phyloP scores from a whole-genome alignment of 148 eudicot genomes.

The Rhododendron simsii region DNA sequence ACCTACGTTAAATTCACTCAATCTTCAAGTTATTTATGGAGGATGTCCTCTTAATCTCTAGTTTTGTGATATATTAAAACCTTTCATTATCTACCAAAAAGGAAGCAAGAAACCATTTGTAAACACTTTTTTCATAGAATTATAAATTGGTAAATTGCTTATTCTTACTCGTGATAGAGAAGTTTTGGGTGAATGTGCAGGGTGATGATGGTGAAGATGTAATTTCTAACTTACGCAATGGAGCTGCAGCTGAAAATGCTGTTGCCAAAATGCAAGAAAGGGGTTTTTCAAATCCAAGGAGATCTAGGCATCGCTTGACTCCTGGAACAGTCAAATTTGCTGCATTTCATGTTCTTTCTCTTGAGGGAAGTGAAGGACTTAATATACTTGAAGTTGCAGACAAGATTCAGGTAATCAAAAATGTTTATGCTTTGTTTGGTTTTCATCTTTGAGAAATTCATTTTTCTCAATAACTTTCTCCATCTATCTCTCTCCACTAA shows the following conservation, averaged over 20 bases:
- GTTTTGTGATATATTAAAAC: neutral
- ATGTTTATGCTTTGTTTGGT: neutral
- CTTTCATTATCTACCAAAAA: neutral
- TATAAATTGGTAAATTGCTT: neutral
- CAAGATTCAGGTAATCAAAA: constrained; percentile 69
- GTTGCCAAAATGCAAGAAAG: constrained; percentile 79
- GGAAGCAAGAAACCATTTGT: neutral
- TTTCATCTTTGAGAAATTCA: no score
- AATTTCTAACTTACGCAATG: constrained; percentile 73
- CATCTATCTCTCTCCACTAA: no score
- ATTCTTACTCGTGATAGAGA: neutral
- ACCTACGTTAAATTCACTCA: neutral
- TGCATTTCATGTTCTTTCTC: constrained; percentile 84
- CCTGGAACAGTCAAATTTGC: constrained; percentile 98
- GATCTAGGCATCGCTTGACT: constrained; percentile 91
- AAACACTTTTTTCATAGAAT: neutral
- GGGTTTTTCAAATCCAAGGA: constrained; percentile 74
- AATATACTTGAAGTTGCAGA: constrained; percentile 84
- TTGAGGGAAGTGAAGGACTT: constrained; percentile 82
- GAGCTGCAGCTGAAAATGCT: constrained; percentile 83
- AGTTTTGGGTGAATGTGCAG: constrained; percentile 30
- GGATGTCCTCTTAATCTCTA: neutral
- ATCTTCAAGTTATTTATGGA: neutral
- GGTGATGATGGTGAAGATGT: constrained; percentile 63
- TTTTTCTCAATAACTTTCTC: no score